phyloP scores from a whole-genome alignment of 2,329 filamentous ascomycete genomes.

The Trichoderma sp. region DNA sequence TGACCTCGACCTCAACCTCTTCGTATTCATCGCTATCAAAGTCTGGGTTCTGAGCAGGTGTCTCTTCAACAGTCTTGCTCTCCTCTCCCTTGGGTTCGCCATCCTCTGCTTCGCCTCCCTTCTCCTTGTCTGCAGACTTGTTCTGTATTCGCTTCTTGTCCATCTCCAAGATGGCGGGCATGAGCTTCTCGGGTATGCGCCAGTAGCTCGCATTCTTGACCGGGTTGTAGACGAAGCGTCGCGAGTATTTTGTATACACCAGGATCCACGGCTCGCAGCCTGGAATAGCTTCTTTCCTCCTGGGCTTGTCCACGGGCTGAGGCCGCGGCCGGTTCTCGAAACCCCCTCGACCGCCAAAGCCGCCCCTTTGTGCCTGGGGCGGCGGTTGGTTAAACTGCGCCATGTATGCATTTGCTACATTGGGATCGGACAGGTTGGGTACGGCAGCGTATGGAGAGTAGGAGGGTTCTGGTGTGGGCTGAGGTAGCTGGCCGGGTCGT shows the following conservation, averaged over 20 bases:
- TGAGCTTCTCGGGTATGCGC: conserved; percentile 87
- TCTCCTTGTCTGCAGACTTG: conserved; percentile 44
- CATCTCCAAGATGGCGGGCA: conserved; percentile 71
- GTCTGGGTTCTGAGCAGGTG: conserved; percentile 4
- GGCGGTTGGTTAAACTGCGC: conserved; percentile 51
- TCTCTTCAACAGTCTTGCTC: background rate
- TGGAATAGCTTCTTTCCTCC: conserved; percentile 75
- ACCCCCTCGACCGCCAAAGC: conserved; percentile 42
- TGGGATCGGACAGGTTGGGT: conserved; percentile 53
- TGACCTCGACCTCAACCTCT: conserved; percentile 64
- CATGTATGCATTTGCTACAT: conserved; percentile 61
- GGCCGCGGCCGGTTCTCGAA: conserved; percentile 62
- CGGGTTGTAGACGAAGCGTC: conserved; percentile 88
- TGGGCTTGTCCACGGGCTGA: conserved; percentile 78
- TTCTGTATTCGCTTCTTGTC: conserved; percentile 71
- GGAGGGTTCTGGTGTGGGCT: conserved; percentile 35
- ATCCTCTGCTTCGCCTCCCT: background rate
- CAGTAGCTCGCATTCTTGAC: conserved; percentile 88
- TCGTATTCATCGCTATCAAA: conserved; percentile 73
- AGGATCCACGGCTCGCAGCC: conserved; percentile 85
- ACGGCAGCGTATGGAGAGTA: conserved; percentile 32
- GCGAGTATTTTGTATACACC: conserved; percentile 87
- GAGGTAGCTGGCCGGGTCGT: conserved; percentile 57
- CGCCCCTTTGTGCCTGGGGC: conserved; percentile 35
- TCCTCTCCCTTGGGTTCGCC: conserved; percentile 6